A percentile compares a stretch with the other conserved stretches of the same genome.
phyloP scores from a whole-genome alignment of 306 rosid genomes.

The Pterocarpus macrocarpus region DNA sequence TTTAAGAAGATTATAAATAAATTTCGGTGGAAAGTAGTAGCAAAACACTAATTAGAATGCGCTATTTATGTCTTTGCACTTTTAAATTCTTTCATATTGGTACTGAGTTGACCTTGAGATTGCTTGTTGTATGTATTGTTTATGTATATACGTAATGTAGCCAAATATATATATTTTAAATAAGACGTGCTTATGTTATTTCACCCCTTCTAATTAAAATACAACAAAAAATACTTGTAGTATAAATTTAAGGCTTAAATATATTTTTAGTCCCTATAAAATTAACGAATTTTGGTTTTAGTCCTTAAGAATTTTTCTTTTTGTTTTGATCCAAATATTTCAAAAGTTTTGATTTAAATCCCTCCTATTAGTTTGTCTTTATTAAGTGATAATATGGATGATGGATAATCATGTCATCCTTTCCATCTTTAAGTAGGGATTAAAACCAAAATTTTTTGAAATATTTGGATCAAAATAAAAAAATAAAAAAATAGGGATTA shows the following conservation, averaged over 20 bases:
- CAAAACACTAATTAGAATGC: background rate
- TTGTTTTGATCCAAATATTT: no score
- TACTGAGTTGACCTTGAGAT: slow-evolving; percentile 37
- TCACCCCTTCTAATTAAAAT: slow-evolving; percentile 13
- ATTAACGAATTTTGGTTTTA: no score
- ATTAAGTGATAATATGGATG: no score
- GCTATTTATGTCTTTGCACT: background rate
- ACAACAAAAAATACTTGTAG: background rate
- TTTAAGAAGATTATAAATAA: background rate
- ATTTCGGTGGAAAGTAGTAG: background rate
- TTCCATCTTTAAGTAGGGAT: no score
- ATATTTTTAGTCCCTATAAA: no score
- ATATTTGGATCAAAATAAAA: no score
- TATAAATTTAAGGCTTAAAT: background rate
- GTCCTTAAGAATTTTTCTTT: no score
- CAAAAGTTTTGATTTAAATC: no score
- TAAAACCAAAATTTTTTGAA: no score
- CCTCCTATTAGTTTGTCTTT: no score
- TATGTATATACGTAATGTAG: background rate
- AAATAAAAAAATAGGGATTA: no score
- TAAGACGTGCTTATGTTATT: slow-evolving; percentile 31
- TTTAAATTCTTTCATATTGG: background rate
- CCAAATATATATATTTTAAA: background rate
- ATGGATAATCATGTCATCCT: no score
- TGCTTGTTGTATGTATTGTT: slow-evolving; percentile 36